Percentiles rank a stretch among this genome's conserved stretches.
Conservation (phyloP, 2,329 filamentous ascomycete species). For the Thelonectria discophora region DNA sequence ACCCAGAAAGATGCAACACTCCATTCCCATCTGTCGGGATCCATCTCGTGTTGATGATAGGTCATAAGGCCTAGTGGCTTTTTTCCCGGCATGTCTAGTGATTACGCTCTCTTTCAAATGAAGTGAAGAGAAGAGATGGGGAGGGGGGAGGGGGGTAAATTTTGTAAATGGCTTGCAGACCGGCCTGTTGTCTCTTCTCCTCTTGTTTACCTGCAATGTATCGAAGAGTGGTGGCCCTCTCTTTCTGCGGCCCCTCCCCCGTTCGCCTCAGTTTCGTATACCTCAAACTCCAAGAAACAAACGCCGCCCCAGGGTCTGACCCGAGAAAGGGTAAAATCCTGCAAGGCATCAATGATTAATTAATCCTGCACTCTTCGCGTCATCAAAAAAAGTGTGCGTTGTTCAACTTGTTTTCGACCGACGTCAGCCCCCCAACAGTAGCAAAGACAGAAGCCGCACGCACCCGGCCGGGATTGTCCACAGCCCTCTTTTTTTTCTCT, state of each 20-base stretch:
- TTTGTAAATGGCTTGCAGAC: neutral
- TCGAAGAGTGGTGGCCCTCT: neutral
- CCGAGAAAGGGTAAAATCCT: neutral
- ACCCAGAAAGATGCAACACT: neutral
- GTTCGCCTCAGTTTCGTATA: neutral
- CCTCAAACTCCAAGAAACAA: neutral
- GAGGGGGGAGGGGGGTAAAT: too few species aligned
- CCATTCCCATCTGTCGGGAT: too few species aligned
- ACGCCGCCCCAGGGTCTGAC: conserved; percentile 8
- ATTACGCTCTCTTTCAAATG: neutral
- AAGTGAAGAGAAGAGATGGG: too few species aligned
- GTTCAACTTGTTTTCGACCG: conserved; percentile 12
- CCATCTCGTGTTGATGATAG: conserved; percentile 12
- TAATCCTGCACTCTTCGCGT: conserved; percentile 17
- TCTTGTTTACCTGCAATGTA: neutral
- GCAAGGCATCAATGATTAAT: conserved; percentile 25
- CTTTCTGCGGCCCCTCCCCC: too few species aligned
- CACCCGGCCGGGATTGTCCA: conserved; percentile 13
- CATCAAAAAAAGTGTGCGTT: conserved; percentile 21
- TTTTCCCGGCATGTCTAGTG: neutral
- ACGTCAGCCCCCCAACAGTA: neutral
- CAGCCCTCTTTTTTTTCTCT: conserved; percentile 11
- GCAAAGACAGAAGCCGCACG: conserved; percentile 13
- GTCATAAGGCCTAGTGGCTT: neutral
- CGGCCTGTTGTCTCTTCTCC: neutral